A percentile compares a stretch with the other conserved stretches of the same genome.
Conservation (phyloP, 108 stramenopile species). For the Fistulifera solaris region DNA sequence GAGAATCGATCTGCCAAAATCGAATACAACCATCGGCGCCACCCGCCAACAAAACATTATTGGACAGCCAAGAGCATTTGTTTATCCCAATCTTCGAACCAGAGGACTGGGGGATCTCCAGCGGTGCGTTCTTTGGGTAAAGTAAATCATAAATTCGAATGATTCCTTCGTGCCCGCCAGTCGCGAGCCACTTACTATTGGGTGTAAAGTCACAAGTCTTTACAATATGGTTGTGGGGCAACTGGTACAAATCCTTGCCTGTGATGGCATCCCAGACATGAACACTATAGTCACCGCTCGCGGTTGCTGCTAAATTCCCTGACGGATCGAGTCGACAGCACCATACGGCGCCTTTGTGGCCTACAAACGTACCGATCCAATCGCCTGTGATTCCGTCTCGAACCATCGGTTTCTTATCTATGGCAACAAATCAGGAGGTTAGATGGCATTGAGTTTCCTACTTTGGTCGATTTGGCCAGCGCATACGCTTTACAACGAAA, state of each 20-base stretch:
- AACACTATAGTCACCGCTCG: conserved; percentile 79
- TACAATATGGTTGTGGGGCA: conserved; percentile 94
- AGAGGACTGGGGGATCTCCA: neutral
- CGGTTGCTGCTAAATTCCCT: conserved; percentile 82
- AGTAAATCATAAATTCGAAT: conserved; percentile 78
- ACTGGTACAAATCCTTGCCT: conserved; percentile 50
- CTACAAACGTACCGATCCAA: conserved; percentile 98
- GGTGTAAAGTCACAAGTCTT: conserved; percentile 90
- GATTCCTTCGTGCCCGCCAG: conserved; percentile 91
- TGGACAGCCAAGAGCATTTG: conserved; percentile 56
- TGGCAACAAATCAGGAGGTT: neutral
- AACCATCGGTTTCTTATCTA: conserved; percentile 87
- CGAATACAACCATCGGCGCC: conserved; percentile 62
- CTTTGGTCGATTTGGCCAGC: neutral
- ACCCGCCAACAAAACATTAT: conserved; percentile 41
- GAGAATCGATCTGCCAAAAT: conserved; percentile 43
- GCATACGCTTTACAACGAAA: conserved; percentile 2
- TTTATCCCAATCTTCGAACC: conserved; percentile 30
- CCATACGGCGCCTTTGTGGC: conserved; percentile 99
- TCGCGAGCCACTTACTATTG: conserved; percentile 68
- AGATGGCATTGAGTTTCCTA: no score
- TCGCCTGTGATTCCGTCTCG: conserved; percentile 92
- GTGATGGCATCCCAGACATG: conserved; percentile 89
- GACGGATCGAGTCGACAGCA: conserved; percentile 78
- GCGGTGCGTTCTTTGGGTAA: neutral